Evolutionary conservation across 768 basidiomycete species (phyloP), one percentile per base, ranked within the genome.

Genomic region (Russula olivacea): DNA sequence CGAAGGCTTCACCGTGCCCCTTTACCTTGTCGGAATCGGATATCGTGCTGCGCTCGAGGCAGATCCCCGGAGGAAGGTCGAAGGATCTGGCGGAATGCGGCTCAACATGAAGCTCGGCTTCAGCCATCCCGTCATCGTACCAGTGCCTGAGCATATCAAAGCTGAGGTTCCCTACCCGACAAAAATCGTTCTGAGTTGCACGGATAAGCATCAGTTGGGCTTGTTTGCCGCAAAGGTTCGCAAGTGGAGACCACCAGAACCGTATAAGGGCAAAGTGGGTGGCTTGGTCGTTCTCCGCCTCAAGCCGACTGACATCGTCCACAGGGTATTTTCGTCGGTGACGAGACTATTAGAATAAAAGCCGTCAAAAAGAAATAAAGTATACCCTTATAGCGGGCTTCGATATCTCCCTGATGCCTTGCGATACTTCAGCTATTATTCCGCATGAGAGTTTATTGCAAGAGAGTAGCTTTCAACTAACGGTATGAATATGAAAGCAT

Each of bases 241-340:
- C 65, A 81, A 80, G 63, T 88, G 86, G 77, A 83, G 96, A 69
- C 88, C 87, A 68, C 96, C 96, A 23, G 96, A 99, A 72, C 95
- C 94, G 17, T 99, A 98, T 76, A 93, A 98, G 76, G 96, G 94
- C 72, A 98, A 98, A 83, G 94, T 96, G 71, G 56, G 89, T 76
- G 43, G 45, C 28, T 58, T n/a, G 3, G 25, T 51, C 49, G 38
- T 23, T 41, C 36, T 21, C 48, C 41, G n/a, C 64, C 65, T 43
- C 61, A 30, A 17, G 65, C 30, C 49, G 50, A 49, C 61, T 51
- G 54, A 34, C 61, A 23, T 19, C 36, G 30, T 48, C 1, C 51
- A 2, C 66, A 98, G 91, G 95, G 95, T 66, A 87, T 98, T 64
- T 96, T 98, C 69, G 83, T 98, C 58, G 94, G 91, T n/a, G 82